Base-by-base conservation (phyloP, 345 rosid species). In the Lepidium didymum region DNA sequence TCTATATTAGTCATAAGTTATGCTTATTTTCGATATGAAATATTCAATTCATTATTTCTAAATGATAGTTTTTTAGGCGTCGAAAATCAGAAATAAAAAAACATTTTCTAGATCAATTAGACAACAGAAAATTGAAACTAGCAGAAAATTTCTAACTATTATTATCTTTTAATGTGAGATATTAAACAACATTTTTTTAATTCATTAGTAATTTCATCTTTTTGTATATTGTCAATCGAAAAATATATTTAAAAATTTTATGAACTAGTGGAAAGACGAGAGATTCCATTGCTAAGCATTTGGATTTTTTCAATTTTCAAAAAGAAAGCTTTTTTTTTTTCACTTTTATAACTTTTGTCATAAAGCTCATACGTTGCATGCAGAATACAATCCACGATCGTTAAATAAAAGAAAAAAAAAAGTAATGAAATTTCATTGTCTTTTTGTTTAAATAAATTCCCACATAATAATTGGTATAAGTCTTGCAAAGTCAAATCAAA, bases 321-420 rank as follows among this genome's bases (percentile, higher is more conserved):
- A 70, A 55, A 19, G 35, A 62, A 37, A 38, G 58, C 27, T 72
- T 72, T 46, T 18, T 72, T 72, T 46, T 18, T 56, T n/a, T 36
- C 50, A n/a, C 27, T 29, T 25, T 27, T 62, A 10, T 43, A 15
- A 33, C 36, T 62, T 62, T 62, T 62, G 38, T 54, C 15, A 43
- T 25, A 35, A 53, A 71, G 68, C 60, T 60, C 49, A 36, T 62
- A 41, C 41, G 42, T 43, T 62, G 38, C 75, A 71, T 62, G 75
- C 63, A 62, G 54, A 8, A 60, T 51, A 33, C 64, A 56, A 35
- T 18, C 61, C 54, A 33, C 9, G 68, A 70, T n/a, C 44, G 10
- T 43, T 43, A 14, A 1, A 21, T 11, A 42, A 33, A 53, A 62
- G 12, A 3, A 23, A 19, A 14, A 31, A 2, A 21, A 19, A 21